Conservation (phyloP, 345 rosid species). For the Passiflora organensis region DNA sequence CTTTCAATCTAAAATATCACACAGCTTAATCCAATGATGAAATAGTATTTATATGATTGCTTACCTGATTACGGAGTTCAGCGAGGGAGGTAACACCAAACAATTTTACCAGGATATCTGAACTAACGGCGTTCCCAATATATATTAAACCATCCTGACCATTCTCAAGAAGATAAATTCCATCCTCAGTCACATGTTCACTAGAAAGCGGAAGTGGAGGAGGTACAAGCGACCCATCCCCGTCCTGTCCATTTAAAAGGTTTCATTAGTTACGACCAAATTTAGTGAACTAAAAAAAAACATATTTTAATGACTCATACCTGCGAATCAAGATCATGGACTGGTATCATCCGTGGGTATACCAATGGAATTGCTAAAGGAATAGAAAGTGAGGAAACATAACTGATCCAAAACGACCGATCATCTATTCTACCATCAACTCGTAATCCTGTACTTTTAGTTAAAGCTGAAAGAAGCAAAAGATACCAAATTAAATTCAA, state of each 20-base stretch:
- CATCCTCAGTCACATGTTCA: conserved; percentile 62
- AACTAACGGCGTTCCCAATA: conserved; percentile 49
- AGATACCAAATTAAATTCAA: too few relatives aligned
- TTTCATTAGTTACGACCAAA: conserved; percentile 2
- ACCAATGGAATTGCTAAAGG: conserved; percentile 65
- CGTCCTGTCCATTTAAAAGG: conserved; percentile 36
- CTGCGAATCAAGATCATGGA: conserved; percentile 55
- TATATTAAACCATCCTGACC: conserved; percentile 76
- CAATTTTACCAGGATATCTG: conserved; percentile 51
- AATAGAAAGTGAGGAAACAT: conserved; percentile 57
- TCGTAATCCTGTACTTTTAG: conserved; percentile 59
- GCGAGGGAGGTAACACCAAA: conserved; percentile 51
- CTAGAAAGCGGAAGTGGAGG: conserved; percentile 67
- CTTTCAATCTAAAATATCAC: too few relatives aligned
- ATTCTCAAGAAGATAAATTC: conserved; percentile 80
- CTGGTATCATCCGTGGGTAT: conserved; percentile 72
- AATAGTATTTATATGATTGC: too few relatives aligned
- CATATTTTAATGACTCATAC: conserved; percentile 27
- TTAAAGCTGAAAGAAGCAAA: conserved; percentile 43
- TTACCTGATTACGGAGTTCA: too few relatives aligned
- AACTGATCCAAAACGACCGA: conserved; percentile 67
- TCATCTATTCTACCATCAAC: conserved; percentile 71
- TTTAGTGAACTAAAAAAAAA: not conserved
- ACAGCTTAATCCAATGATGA: too few relatives aligned
- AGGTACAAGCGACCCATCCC: conserved; percentile 46